A percentile compares a stretch with the other conserved stretches of the same genome.
phyloP scores from a whole-genome alignment of 306 rosid genomes.

The Cucurbita maxima region DNA sequence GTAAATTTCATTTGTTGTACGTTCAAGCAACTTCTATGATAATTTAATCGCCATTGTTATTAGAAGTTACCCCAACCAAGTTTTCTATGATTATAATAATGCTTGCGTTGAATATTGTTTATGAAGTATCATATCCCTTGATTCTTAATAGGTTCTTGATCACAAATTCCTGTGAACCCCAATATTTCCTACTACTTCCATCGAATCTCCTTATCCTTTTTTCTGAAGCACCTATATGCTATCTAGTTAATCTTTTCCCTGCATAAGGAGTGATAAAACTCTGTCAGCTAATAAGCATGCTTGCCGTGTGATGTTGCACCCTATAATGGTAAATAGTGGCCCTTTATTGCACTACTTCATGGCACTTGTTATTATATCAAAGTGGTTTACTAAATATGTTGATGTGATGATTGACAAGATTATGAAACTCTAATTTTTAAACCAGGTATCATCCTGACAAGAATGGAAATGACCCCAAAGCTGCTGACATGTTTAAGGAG shows the following conservation, averaged over 20 bases:
- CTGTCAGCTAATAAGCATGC: background rate
- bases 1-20: background rate
- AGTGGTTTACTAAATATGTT: background rate
- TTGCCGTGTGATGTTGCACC: background rate
- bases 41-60: background rate
- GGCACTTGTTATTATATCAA: background rate
- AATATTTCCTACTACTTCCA: background rate
- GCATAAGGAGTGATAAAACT: background rate
- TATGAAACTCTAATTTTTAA: background rate
- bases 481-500: slow-evolving; percentile 93
- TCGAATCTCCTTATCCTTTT: background rate
- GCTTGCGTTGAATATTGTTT: background rate
- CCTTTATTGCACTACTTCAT: background rate
- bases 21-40: background rate
- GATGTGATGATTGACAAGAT: background rate
- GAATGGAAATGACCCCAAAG: slow-evolving; percentile 95
- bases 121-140: background rate
- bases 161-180: background rate
- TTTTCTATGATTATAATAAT: background rate
- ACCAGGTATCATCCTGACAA: slow-evolving; percentile 97
- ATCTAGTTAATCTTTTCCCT: background rate
- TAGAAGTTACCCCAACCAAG: background rate
- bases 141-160: background rate
- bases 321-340: background rate
- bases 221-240: background rate